These are phyloP conservation scores for Podospora pseudocomata DNA, from an alignment of 495 filamentous ascomycete genomes.

Conservation along the genomic window DNA sequence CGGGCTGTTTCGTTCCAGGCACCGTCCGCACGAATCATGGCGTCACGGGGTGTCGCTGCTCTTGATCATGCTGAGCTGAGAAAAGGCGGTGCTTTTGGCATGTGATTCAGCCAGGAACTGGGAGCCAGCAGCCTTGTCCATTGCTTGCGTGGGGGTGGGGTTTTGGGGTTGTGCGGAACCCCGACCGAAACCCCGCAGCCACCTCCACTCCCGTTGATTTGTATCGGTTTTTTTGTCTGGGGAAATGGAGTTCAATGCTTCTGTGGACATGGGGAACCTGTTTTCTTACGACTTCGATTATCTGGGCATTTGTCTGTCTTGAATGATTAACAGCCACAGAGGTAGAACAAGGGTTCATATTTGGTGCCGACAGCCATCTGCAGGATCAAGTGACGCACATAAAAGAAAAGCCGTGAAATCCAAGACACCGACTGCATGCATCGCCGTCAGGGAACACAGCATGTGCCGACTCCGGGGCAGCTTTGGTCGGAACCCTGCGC, in stretches of 20 bases:
- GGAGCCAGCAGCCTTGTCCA: too few species aligned
- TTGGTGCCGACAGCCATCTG: not conserved
- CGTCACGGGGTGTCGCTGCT: slow-evolving; percentile 18
- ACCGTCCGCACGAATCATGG: slow-evolving; percentile 19
- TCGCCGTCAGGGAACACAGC: not conserved
- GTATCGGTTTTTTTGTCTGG: not conserved
- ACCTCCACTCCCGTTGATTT: not conserved
- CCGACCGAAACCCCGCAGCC: not conserved
- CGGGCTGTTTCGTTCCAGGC: not conserved
- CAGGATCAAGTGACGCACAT: not conserved
- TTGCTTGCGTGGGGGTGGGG: not conserved
- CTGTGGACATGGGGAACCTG: not conserved
- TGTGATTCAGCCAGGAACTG: not conserved
- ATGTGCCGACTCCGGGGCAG: not conserved
- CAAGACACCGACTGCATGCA: not conserved
- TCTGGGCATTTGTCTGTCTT: not conserved
- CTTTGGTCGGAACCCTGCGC: not conserved
- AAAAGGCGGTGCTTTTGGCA: not conserved
- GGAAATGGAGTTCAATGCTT: not conserved
- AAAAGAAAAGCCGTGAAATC: not conserved
- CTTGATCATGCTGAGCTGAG: slow-evolving; percentile 1
- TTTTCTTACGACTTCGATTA: not conserved
- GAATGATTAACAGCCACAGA: not conserved
- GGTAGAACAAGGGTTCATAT: not conserved
- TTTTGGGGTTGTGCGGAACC: not conserved